Evolutionary conservation across 176 grass and related monocot species (phyloP), one percentile per base, ranked within the genome.

Genomic region (Carex scoparia): DNA sequence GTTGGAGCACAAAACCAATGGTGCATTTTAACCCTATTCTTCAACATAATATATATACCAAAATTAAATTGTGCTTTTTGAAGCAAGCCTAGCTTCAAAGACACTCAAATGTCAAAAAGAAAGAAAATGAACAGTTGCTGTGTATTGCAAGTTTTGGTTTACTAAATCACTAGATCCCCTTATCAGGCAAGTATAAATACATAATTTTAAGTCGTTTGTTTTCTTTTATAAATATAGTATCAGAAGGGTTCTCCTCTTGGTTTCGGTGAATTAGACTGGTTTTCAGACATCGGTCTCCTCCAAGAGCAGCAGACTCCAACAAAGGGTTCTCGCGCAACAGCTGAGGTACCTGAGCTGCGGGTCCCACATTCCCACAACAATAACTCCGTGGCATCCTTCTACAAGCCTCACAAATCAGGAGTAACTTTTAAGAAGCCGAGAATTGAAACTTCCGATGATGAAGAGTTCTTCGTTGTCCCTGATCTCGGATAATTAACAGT

Each of bases 391-490:
- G n/a, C 84, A 14, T 61, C 51, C 15, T 69, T 68, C 42, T 87
- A 85, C 77, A 42, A 75, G 35, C 83, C 87, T 30, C 84, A 87
- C 85, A 92, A 69, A 90, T 69, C 81, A 19, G 83, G 9, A 72
- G 35, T 63, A 3, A 15, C 65, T 54, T 69, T 81, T 71, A 99
- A 99, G 93, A 99, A 94, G 81, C 84, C 88, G 1, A 87, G 97
- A 55, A 61, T 99, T 73, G 87, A 94, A 67, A 73, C 88, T 54
- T 90, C 94, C 60, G 96, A 97, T 8, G 92, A 94, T 31, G 96
- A 95, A 10, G 91, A 99, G 61, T 99, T 88, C 86, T 85, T 94
- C 14, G 86, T 92, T 54, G 97, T 99, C 10, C 97, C 97, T 28
- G 97, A 99, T 87, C 97, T 99, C 19, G 97, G 97, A 78, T 95